A percentile compares a stretch with the other conserved stretches of the same genome.
Conservation (phyloP, 257 asterid species). For the Solanum ahanhuiri region DNA sequence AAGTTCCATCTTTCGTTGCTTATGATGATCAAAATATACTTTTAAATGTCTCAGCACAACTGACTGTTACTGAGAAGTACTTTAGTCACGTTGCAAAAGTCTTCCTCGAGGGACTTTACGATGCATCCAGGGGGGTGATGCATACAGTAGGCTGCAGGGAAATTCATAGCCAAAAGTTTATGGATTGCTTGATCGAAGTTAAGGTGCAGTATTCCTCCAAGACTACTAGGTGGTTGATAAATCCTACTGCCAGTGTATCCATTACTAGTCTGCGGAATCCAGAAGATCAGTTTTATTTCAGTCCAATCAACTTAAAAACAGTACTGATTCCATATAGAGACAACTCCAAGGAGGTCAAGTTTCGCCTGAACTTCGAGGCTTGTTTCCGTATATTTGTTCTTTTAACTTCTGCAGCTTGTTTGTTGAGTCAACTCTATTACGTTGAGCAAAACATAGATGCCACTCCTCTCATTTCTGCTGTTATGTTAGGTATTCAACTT, state of each 20-base stretch:
- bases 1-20: not conserved
- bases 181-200: conserved; percentile 13
- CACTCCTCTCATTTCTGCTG: conserved; percentile 1
- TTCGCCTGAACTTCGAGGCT: not conserved
- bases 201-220: conserved; percentile 1
- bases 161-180: not conserved
- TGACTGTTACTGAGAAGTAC: not conserved
- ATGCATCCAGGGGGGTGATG: conserved; percentile 6
- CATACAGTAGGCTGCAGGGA: conserved; percentile 14
- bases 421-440: conserved; percentile 1
- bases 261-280: conserved; percentile 1
- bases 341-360: not conserved
- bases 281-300: conserved; percentile 4
- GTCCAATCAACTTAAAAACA: not conserved
- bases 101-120: conserved; percentile 8
- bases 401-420: not conserved
- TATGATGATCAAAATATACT: not conserved
- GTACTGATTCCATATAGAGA: not conserved
- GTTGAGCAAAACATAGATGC: not conserved
- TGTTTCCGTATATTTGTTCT: not conserved
- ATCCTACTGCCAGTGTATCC: conserved; percentile 3
- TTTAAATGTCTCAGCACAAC: conserved; percentile 7
- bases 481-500: not conserved
- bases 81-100: not conserved
- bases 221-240: conserved; percentile 5